Evolutionary conservation across 768 basidiomycete species (phyloP).

Genomic region (Sarcomyxa edulis): DNA sequence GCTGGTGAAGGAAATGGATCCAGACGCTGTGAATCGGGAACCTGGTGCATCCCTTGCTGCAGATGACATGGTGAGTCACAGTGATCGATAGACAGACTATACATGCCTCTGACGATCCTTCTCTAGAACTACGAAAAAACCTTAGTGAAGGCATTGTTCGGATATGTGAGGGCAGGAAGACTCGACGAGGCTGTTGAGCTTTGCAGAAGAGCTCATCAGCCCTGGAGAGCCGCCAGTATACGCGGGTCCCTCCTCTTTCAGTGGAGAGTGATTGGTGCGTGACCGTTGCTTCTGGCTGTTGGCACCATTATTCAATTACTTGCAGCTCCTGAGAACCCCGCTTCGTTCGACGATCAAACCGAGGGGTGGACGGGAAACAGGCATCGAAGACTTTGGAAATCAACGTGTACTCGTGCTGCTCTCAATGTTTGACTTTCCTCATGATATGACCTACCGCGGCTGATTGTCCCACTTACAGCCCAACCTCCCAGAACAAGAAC

Average conservation of each 20-base stretch:
- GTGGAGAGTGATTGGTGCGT: slow-evolving; percentile 69
- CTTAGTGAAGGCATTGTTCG: slow-evolving; percentile 71
- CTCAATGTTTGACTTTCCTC: slow-evolving; percentile 48
- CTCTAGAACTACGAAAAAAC: slow-evolving; percentile 75
- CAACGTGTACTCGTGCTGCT: slow-evolving; percentile 74
- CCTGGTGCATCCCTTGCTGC: slow-evolving; percentile 56
- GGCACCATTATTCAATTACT: too few relatives aligned
- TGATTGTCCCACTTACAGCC: slow-evolving; percentile 29
- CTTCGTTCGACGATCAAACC: slow-evolving; percentile 39
- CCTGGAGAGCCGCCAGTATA: slow-evolving; percentile 89
- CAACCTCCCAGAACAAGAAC: slow-evolving; percentile 63
- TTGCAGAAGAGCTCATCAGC: slow-evolving; percentile 78
- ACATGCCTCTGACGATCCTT: neutral
- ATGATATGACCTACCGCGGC: too few relatives aligned
- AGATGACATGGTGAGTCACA: slow-evolving; percentile 69
- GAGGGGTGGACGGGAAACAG: slow-evolving; percentile 72
- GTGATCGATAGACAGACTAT: neutral
- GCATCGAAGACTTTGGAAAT: slow-evolving; percentile 81
- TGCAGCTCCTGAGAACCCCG: too few relatives aligned
- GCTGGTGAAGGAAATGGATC: slow-evolving; percentile 69
- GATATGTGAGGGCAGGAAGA: slow-evolving; percentile 79
- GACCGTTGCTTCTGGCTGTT: too few relatives aligned
- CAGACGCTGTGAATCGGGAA: slow-evolving; percentile 67
- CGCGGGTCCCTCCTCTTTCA: slow-evolving; percentile 76
- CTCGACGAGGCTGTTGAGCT: slow-evolving; percentile 80